Conservation (phyloP, 2,329 filamentous ascomycete species). For the Penicillium sp. region DNA sequence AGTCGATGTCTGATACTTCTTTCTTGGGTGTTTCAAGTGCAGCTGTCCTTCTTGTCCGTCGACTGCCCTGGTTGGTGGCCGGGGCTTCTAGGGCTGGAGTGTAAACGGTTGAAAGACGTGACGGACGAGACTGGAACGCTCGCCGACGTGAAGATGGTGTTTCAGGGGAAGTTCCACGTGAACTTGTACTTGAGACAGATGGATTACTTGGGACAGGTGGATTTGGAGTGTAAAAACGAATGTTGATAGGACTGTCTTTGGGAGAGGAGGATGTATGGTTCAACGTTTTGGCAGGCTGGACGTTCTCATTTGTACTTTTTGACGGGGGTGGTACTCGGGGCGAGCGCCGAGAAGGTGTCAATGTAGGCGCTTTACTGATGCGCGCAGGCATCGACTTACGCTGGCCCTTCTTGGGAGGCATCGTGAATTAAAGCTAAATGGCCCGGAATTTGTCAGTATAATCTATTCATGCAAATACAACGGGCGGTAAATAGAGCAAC, state of each 20-base stretch:
- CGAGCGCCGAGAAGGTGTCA: conserved; percentile 17
- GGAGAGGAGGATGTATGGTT: conserved; percentile 8
- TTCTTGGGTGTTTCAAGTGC: conserved; percentile 10
- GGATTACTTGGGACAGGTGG: conserved; percentile 7
- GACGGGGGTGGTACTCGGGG: conserved; percentile 9
- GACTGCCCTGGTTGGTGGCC: conserved; percentile 8
- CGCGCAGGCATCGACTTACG: conserved; percentile 16
- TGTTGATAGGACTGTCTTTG: conserved; percentile 10
- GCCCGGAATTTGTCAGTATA: conserved; percentile 6
- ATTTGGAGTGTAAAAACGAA: conserved; percentile 12
- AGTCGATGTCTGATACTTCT: conserved; percentile 9
- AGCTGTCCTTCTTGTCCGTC: conserved; percentile 12
- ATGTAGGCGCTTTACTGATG: conserved; percentile 8
- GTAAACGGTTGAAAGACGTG: conserved; percentile 19
- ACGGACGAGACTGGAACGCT: conserved; percentile 17
- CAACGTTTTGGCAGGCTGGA: conserved; percentile 9
- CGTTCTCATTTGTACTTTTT: conserved; percentile 4
- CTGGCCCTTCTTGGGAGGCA: conserved; percentile 17
- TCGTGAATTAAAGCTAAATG: conserved; percentile 8
- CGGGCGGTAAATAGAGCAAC: not conserved
- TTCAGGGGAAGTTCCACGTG: conserved; percentile 7
- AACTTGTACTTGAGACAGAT: not conserved
- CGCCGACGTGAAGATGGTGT: conserved; percentile 10
- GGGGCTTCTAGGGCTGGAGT: conserved; percentile 16
- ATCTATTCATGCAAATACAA: not conserved